These are phyloP conservation scores for Sisymbrium irio DNA, from an alignment of 345 rosid species.

Conservation along the genomic window DNA sequence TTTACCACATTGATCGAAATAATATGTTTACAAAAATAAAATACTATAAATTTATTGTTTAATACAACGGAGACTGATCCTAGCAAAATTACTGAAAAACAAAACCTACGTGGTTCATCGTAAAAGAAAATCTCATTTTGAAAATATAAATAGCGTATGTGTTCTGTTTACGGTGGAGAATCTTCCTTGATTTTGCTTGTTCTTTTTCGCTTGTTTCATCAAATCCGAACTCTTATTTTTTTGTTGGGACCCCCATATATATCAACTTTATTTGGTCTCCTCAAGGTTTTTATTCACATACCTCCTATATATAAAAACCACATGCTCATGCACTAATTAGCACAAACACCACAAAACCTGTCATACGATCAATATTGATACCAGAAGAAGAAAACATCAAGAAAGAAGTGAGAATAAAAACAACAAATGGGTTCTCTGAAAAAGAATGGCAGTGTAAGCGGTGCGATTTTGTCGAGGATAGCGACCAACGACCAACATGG, in stretches of 20 bases:
- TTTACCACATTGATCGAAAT: not conserved
- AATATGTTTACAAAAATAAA: not conserved
- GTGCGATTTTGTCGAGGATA: conserved; percentile 53
- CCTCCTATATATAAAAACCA: conserved; percentile 15
- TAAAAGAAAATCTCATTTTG: not conserved
- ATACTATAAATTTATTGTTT: not conserved
- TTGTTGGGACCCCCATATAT: conserved; percentile 10
- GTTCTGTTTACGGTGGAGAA: conserved; percentile 9
- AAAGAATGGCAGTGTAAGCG: not conserved
- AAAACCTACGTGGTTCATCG: not conserved
- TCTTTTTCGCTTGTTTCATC: conserved; percentile 20
- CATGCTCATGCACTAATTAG: not conserved
- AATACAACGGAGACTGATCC: not conserved
- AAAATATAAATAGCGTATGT: not conserved
- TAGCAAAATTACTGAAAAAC: not conserved
- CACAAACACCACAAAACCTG: not conserved
- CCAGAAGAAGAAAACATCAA: not conserved
- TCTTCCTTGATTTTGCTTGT: conserved; percentile 10
- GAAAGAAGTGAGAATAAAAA: not conserved
- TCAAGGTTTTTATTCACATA: not conserved
- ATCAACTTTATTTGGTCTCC: conserved; percentile 24
- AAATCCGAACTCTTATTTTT: not conserved
- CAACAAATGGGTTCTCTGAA: conserved; percentile 14
- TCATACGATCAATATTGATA: conserved; percentile 1
- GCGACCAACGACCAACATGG: conserved; percentile 65